These are phyloP conservation scores for Pholiota molesta DNA, from an alignment of 768 basidiomycete species.

Conservation along the genomic window DNA sequence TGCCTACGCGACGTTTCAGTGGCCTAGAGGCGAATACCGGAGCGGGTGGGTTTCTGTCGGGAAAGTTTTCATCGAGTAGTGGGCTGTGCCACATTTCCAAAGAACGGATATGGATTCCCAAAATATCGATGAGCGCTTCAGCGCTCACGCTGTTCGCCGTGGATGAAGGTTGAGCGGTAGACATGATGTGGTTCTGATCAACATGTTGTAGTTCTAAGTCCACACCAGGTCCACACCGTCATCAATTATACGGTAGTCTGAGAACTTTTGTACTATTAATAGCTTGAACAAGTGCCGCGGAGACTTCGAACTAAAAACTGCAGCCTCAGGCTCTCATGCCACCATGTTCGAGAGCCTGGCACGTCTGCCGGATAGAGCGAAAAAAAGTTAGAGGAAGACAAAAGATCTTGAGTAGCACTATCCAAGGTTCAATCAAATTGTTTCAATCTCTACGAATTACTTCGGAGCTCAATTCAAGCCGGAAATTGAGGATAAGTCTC, in stretches of 20 bases:
- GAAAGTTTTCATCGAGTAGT: no score
- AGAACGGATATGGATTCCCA: no score
- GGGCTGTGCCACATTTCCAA: no score
- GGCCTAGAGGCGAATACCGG: no score
- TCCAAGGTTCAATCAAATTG: no score
- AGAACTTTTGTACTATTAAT: background rate
- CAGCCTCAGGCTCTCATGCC: background rate
- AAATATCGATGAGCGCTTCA: background rate
- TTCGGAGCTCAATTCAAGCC: background rate
- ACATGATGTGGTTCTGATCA: background rate
- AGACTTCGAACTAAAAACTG: background rate
- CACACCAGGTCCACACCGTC: background rate
- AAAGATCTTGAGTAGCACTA: no score
- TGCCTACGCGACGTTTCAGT: no score
- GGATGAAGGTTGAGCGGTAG: background rate
- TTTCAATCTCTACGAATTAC: no score
- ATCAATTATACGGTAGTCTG: background rate
- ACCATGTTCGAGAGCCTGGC: background rate
- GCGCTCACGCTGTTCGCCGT: background rate
- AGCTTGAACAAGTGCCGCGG: background rate
- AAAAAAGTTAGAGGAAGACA: no score
- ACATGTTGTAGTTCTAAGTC: background rate
- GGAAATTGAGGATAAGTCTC: background rate
- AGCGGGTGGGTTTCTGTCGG: no score
- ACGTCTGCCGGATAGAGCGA: no score